Evolutionary conservation across 2,329 filamentous ascomycete genomes (phyloP), one percentile per base, ranked within the genome.

Genomic region (Lachnellula willkommii): DNA sequence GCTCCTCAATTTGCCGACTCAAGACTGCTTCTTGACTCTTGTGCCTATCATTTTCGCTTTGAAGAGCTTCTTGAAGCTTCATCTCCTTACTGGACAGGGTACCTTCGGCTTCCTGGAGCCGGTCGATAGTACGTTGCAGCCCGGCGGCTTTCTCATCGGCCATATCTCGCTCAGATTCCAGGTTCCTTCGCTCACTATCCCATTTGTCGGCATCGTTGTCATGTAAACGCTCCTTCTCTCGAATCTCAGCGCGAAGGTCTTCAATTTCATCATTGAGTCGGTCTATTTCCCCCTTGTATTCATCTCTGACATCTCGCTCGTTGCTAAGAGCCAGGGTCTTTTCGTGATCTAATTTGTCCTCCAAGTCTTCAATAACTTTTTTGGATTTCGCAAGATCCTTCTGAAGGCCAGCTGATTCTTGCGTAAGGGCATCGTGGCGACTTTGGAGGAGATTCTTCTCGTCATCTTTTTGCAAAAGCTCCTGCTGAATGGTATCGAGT

Each of bases 201-300:
- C 87, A 90, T 64, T 84, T 83, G 60, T 90, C 87, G 68, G 80
- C 82, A 65, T 89, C 85, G 55, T 86, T 82, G 56, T 85, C 84
- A 71, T 87, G 85, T 39, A 87, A 76, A 48, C 84, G 85, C 63
- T 89, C 84, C 61, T 85, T 88, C 62, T 88, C 83, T 79, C 76
- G 52, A 80, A 83, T 22, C 85, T 88, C 79, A 59, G 78, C 74
- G 58, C 78, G 78, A 15, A 83, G 71, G 36, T 76, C 74, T 54
- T 79, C 76, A 24, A 81, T 73, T 59, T 80, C 76, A 36, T 72
- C 72, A 58, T 74, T 72, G n/a, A 83, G 68, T 15, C 74, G 75
- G 52, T 82, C 78, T 46, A 84, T 72, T 59, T 84, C 80, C 14
- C 72, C 70, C 59, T 77, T 78, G 57, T 82, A 79, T 62, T 83